Percentiles rank a stretch among this genome's conserved stretches.
Evolutionary conservation across 257 asterid genomes (phyloP).

Genomic region (Solanum bulbocastanum): DNA sequence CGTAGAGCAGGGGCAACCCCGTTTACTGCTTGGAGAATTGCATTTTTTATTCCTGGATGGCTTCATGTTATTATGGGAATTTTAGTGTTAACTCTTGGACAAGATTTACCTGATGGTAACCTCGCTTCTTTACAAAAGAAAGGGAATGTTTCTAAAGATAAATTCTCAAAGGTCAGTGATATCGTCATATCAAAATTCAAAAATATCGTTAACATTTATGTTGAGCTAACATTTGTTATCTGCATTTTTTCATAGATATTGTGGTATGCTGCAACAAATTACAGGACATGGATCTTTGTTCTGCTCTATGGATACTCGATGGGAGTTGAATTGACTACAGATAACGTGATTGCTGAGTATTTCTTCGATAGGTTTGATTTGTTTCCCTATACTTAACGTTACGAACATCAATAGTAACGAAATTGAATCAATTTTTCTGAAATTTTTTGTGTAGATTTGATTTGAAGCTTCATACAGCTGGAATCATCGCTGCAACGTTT

Average conservation of each 20-base stretch:
- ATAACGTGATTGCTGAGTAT: slow-evolving; percentile 50
- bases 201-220: neutral
- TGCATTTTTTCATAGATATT: neutral
- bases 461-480: slow-evolving; percentile 44
- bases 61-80: slow-evolving; percentile 16
- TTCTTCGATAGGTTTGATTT: slow-evolving; percentile 32
- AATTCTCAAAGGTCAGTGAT: slow-evolving; percentile 4
- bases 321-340: slow-evolving; percentile 49
- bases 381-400: neutral
- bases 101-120: slow-evolving; percentile 23
- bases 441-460: slow-evolving; percentile 18
- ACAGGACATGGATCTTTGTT: slow-evolving; percentile 55
- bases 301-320: slow-evolving; percentile 45
- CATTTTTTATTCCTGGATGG: slow-evolving; percentile 14
- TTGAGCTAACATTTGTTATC: neutral
- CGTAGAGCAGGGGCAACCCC: slow-evolving; percentile 5
- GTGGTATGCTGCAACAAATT: slow-evolving; percentile 32
- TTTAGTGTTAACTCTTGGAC: slow-evolving; percentile 11
- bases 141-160: slow-evolving; percentile 10
- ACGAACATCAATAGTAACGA: neutral
- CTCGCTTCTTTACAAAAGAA: slow-evolving; percentile 12
- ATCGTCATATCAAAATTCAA: neutral
- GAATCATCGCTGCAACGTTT: slow-evolving; percentile 44
- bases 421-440: neutral
- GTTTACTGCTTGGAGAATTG: slow-evolving; percentile 17